Base-by-base conservation (phyloP, 345 rosid genomes). In the Pseudoturritis turrita region DNA sequence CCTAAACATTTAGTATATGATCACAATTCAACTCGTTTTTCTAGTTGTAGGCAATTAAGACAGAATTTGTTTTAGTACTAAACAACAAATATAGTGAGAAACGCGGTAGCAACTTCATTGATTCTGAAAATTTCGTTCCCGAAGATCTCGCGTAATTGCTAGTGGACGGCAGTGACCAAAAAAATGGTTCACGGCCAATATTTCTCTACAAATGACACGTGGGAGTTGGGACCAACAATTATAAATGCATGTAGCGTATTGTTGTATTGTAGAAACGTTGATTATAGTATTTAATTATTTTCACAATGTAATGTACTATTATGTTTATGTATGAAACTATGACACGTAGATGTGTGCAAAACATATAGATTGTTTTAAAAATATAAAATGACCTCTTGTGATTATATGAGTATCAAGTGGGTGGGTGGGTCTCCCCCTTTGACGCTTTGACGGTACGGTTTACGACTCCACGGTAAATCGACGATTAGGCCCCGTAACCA, bases 101-200 rank as follows among this genome's bases (percentile, higher is more conserved):
- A 39, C 19, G 40, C 51, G 71, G 50, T 40, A 43, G n/a, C 67
- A 10, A 62, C 23, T 18, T 62, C 18, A 18, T 45, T 62, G 18
- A 14, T 52, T 58, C 21, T 37, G 29, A 58, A 58, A 7, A 0
- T 45, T 35, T 14, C 3, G 22, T 37, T 37, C 60, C 22, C 23
- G 8, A 60, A 60, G 50, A 23, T 49, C 59, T 4, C 41, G 31
- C 29, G 40, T 28, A 37, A 7, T 23, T 58, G 57, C 39, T 47
- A 70, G 59, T 50, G 59, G 74, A 47, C 74, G 75, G 68, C 75
- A 26, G 39, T 58, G 1, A 23, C 45, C 6, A 23, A 22, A 17
- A 33, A 60, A 12, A 2, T 18, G 61, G 51, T 60, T 37, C 41
- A 49, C 43, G 68, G 33, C 15, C 60, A 15, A 12, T 40, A 43